These are phyloP conservation scores for Populus pruinosa DNA, from an alignment of 345 rosid genomes.

Conservation along the genomic window DNA sequence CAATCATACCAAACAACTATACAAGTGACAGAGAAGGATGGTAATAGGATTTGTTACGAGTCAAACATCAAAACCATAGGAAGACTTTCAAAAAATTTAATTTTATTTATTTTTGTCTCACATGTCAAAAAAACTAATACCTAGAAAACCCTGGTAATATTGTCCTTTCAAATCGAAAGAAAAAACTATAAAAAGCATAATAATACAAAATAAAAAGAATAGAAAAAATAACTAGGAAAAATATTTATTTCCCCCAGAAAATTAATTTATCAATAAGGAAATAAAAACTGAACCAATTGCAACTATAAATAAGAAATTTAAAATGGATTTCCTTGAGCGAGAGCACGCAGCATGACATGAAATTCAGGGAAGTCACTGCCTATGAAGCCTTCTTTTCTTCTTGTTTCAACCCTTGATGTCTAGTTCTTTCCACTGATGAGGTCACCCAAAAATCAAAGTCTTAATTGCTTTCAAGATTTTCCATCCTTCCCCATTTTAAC, in stretches of 20 bases:
- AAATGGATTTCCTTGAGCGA: neutral
- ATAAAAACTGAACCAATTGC: neutral
- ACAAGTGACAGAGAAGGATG: neutral
- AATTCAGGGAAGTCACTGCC: neutral
- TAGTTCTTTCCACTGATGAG: neutral
- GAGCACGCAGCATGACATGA: neutral
- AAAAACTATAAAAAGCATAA: no score
- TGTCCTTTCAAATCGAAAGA: no score
- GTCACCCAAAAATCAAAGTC: neutral
- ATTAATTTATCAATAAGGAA: neutral
- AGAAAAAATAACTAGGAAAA: no score
- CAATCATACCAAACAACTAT: neutral
- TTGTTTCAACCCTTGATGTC: neutral
- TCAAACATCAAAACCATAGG: no score
- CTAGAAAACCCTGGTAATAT: no score
- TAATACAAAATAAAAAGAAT: no score
- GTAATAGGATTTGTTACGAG: no score
- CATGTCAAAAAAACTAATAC: no score
- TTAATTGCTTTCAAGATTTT: neutral
- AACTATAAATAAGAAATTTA: no score
- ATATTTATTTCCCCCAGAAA: no score
- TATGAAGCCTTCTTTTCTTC: neutral
- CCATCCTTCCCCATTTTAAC: neutral
- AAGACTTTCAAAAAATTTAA: no score
- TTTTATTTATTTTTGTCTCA: no score